Base-by-base conservation (phyloP, 1,284 basidiomycete species). In the Lentinula novae-zelandiae region DNA sequence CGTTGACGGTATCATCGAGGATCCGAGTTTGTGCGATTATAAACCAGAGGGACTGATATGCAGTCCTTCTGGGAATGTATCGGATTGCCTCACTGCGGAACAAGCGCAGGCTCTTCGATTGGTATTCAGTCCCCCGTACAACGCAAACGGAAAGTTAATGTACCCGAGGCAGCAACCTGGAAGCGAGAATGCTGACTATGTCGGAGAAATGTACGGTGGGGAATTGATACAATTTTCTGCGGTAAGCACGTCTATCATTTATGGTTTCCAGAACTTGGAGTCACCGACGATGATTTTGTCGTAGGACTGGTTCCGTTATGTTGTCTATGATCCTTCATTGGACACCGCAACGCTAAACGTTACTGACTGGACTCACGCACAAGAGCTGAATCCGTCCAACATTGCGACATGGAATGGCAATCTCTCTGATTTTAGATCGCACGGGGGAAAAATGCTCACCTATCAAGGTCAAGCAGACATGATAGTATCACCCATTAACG, bases 11-110 rank as follows among this genome's bases (percentile, higher is more conserved):
- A 70, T 75, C 62, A 71, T 75, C 57, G 71, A 67, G 53, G 70
- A 74, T 48, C 74, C 75, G 1, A 67, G 68, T 44, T 62, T 62
- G 13, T 76, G 75, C 69, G 63, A 67, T 63, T 76, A 74, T 65
- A 67, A 68, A 12, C 70, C 72, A 1, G 69, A 71, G 50, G 66
- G 64, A 0, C 60, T 75, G 2, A 63, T 70, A 17, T 76, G 73
- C 63, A 57, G 66, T 9, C 65, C 62, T 8, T 67, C 64, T 36
- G 61, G 67, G 46, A 68, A 69, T 53, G 59, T 63, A 5, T 64
- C 65, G 5, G 68, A 67, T 2, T 77, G 76, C 58, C 65, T 76
- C n/a, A 72, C 70, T 5, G 58, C 54, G 10, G 56, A 66, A 4
- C 75, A 77, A 63, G 70, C 75, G 17, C 64, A 68, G 34, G 71